Base-by-base conservation (phyloP, 768 basidiomycete species). In the Sarcodon aspratus region DNA sequence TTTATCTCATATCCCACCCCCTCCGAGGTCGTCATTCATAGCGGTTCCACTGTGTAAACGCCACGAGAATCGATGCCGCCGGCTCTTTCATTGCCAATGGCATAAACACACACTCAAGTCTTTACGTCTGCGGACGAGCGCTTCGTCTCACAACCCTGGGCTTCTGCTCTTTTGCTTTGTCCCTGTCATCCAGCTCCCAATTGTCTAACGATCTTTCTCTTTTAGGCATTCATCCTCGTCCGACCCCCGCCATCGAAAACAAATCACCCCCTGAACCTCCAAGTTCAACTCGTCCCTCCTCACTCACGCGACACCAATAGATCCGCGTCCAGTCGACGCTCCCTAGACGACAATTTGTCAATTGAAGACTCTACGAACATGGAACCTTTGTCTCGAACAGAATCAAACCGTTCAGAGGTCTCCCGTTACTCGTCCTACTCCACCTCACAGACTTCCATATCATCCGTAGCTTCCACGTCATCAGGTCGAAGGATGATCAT, bases 241-340 rank as follows among this genome's bases (percentile, higher is more conserved):
- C 80, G 88, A 45, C 93, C 93, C 5, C 91, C 91, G 2, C 89
- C 90, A 1, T 79, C 86, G 6, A 80, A 82, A 57, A 72, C 78
- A n/a, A 86, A 85, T 53, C 89, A 94, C 54, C 85, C 91, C 0
- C 71, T 94, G 40, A 93, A 94, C 61, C 72, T 95, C 1, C 93
- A 96, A 57, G 82, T 96, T 9, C 93, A 96, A 63, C 81, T 96
- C 37, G 84, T 95, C 1, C 87, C 88, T 6, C 84, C 81, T 37
- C 73, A 66, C 54, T 66, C 66, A 47, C 78, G 68, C 52, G 67
- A 69, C 13, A 66, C 64, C 13, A 48, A 56, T 37, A 51, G 58
- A 7, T 61, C 61, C 21, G 57, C 64, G 5, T 61, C 64, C 9
- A 66, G 61, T 42, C 63, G 72, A 15, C 70, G 73, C 49, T 73